Evolutionary conservation across 2,329 filamentous ascomycete genomes (phyloP).

Genomic region (Chrysoporthe cubensis): DNA sequence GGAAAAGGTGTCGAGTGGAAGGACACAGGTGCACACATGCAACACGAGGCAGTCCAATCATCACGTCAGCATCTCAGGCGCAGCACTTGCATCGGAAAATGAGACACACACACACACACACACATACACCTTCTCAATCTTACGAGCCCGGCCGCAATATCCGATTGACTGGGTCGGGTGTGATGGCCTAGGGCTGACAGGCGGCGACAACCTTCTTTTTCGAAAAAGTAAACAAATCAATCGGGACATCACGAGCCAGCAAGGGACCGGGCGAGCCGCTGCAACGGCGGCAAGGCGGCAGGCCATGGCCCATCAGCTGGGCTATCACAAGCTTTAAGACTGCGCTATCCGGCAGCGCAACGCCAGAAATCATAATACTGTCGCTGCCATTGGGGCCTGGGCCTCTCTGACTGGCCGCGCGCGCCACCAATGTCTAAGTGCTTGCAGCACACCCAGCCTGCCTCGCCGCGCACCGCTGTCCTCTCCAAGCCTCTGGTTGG

Average conservation of each 20-base stretch:
- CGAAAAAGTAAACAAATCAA: conserved; percentile 6
- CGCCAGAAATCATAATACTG: neutral
- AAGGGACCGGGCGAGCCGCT: conserved; percentile 19
- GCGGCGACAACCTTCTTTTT: conserved; percentile 6
- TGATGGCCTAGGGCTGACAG: conserved; percentile 10
- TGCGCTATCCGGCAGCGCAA: neutral
- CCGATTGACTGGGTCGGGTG: conserved; percentile 15
- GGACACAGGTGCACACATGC: neutral
- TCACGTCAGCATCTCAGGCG: neutral
- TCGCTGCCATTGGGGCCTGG: conserved; percentile 6
- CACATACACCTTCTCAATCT: too few relatives aligned
- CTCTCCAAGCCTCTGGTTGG: conserved; percentile 24
- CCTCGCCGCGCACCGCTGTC: conserved; percentile 14
- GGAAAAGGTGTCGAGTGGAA: neutral
- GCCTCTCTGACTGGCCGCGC: conserved; percentile 15
- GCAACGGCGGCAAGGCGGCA: conserved; percentile 20
- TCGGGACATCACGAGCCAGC: neutral
- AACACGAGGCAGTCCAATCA: neutral
- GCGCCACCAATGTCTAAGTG: conserved; percentile 12
- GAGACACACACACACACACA: too few relatives aligned
- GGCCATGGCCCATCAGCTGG: neutral
- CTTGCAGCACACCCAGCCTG: conserved; percentile 18
- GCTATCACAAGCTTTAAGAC: conserved; percentile 1
- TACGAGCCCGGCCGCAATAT: conserved; percentile 9
- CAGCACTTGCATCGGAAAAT: neutral